Evolutionary conservation across 2,329 filamentous ascomycete species (phyloP), one percentile per base, ranked within the genome.

Genomic region (Fusarium sambucinum): DNA sequence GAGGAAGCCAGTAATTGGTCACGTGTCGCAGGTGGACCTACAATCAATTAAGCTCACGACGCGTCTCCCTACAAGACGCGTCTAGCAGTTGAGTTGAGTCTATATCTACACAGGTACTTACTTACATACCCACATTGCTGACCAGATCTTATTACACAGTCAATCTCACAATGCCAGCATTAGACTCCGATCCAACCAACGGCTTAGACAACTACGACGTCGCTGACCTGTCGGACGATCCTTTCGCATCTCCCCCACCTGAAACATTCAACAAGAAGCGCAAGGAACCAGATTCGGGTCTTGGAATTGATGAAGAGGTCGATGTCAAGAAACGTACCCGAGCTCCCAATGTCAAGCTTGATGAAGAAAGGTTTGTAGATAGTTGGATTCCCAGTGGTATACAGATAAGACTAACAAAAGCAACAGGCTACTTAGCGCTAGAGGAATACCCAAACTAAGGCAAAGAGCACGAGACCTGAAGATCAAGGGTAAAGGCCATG

Each of bases 401-500:
- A 51, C 21, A 55, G 11, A 48, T 23, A 41, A 25, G 19, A 30
- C 48, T 55, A 3, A 46, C 6, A 10, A 9, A 37, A 38, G 19
- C 11, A 1, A 21, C 29, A 94, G 93, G 69, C 81, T 98, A n/a
- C 84, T 98, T 2, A 96, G 93, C 5, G 86, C 90, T 21, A 86
- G 89, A 47, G 96, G 96, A 1, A 94, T 99, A 63, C 93, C 93
- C 2, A 93, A 91, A 73, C 82, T 99, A 53, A 89, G 92, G 41
- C 87, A 85, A 65, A 89, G 89, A 71, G 90, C 92, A 0, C 89
- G 87, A 54, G 85, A 88, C 30, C 81, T 97, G 21, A 92, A 88
- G 69, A 89, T 97, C 72, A 96, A 95, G 77, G 96, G 96, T 50
- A 98, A 97, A 79, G 95, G 94, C 1, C 93, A 98, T 77, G 96